Base-by-base conservation (phyloP, 164 flowering plant species). In the Aristolochia fimbriata region DNA sequence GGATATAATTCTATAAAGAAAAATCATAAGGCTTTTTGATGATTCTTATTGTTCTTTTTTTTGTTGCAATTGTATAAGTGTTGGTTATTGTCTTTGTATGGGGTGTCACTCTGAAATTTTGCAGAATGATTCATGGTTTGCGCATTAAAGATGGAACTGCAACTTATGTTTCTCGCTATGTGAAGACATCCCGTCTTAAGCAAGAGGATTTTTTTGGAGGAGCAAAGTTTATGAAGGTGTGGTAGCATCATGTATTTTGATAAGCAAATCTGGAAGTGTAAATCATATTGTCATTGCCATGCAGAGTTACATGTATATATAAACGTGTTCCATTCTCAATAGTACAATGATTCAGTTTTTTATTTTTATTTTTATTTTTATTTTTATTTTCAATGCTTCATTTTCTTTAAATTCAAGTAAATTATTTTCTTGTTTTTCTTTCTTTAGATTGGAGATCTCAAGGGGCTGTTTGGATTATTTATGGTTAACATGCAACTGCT, bases 121-220 rank as follows among this genome's bases (percentile, higher is more conserved):
- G 68, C 85, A 90, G 98, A 51, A 93, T 93, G 98, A 66, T 89
- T 71, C 98, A 93, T 81, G 98, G 91, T 30, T 20, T 93, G 83
- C 88, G 83, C 50, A 90, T 93, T 59, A 86, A 90, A 82, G 85
- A 93, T 74, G 98, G 98, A 59, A 90, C 86, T 76, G 97, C 98
- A 59, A 79, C 92, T 15, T 93, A 89, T 75, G 97, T 86, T 66
- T 86, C 94, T n/a, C 97, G 96, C 31, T 93, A 75, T 73, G 89
- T 93, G 16, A 75, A 62, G 70, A 87, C 97, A 61, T 87, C 98
- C 54, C 86, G 86, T 41, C 83, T 93, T 57, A 83, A 82, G 61
- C 98, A 93, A 74, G 98, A 93, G 77, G 92, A 93, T 57, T 81
- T 59, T 71, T 85, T 83, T 76, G 87, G 91, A 46, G 86, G 81